Evolutionary conservation across 2,329 filamentous ascomycete genomes (phyloP).

Genomic region (Colletotrichum godetiae): DNA sequence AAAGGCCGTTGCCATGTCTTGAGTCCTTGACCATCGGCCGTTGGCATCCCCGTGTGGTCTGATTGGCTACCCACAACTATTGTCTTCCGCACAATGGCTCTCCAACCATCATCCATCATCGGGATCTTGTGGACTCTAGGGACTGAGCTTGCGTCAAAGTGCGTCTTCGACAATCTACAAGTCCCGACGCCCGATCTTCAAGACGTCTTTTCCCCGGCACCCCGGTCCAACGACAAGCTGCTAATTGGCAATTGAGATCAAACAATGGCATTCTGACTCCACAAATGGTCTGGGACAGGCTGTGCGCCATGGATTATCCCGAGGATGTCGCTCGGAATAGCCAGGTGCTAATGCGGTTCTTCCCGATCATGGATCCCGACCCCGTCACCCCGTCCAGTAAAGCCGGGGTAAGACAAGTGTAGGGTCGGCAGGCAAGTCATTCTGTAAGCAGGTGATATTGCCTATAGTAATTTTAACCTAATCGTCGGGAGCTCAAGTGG

Average conservation of each 20-base stretch:
- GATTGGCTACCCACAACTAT: conserved; percentile 23
- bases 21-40: background rate
- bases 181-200: conserved; percentile 31
- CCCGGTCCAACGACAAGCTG: conserved; percentile 24
- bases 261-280: conserved; percentile 17
- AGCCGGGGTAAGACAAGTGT: conserved; percentile 31
- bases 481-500: background rate
- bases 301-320: conserved; percentile 33
- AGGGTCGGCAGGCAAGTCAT: conserved; percentile 16
- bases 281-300: conserved; percentile 19
- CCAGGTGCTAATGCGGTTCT: conserved; percentile 35
- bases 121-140: conserved; percentile 18
- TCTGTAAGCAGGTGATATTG: background rate
- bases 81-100: conserved; percentile 13
- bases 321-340: conserved; percentile 34
- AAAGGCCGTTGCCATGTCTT: background rate
- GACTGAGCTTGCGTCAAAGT: conserved; percentile 29
- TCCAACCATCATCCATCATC: conserved; percentile 6
- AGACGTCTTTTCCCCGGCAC: conserved; percentile 28
- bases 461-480: conserved; percentile 6
- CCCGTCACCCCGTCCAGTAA: conserved; percentile 32
- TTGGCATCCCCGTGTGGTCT: background rate
- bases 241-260: conserved; percentile 28
- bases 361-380: conserved; percentile 36
- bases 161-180: conserved; percentile 32